Evolutionary conservation across 306 rosid species (phyloP).

Genomic region (Calophaca sinica): DNA sequence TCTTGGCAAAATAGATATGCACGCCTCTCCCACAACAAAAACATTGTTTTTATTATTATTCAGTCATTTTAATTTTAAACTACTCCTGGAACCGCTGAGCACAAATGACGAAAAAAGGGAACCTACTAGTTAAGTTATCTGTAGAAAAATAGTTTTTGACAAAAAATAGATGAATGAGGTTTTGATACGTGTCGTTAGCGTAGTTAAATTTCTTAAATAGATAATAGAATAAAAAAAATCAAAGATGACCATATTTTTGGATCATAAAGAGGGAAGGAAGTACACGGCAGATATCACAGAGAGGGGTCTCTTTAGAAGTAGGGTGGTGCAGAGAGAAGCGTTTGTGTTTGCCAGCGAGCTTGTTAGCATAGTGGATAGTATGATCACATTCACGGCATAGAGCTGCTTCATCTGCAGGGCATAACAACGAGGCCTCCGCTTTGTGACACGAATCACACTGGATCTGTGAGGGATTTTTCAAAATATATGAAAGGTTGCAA

Average conservation of each 20-base stretch:
- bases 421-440: conserved; percentile 68
- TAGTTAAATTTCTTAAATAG: too few species aligned
- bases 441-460: conserved; percentile 74
- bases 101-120: too few species aligned
- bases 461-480: too few species aligned
- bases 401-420: conserved; percentile 88
- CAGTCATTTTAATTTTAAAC: not conserved
- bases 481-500: too few species aligned
- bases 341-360: conserved; percentile 72
- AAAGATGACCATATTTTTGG: too few species aligned
- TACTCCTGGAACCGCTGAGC: too few species aligned
- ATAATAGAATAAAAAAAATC: too few species aligned
- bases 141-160: too few species aligned
- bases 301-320: conserved; percentile 56
- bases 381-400: conserved; percentile 75
- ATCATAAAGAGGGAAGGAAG: not conserved
- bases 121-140: too few species aligned
- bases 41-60: not conserved
- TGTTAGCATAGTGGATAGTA: conserved; percentile 77
- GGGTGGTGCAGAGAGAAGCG: conserved; percentile 72
- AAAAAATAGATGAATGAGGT: too few species aligned
- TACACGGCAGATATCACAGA: conserved; percentile 58
- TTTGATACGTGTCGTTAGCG: too few species aligned
- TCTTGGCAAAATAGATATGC: conserved; percentile 82
- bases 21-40: conserved; percentile 63